Percentiles rank a stretch among this genome's conserved stretches.
These are phyloP conservation scores for Cordyceps pruinosa DNA, from an alignment of 2,329 filamentous ascomycete species.

Conservation along the genomic window DNA sequence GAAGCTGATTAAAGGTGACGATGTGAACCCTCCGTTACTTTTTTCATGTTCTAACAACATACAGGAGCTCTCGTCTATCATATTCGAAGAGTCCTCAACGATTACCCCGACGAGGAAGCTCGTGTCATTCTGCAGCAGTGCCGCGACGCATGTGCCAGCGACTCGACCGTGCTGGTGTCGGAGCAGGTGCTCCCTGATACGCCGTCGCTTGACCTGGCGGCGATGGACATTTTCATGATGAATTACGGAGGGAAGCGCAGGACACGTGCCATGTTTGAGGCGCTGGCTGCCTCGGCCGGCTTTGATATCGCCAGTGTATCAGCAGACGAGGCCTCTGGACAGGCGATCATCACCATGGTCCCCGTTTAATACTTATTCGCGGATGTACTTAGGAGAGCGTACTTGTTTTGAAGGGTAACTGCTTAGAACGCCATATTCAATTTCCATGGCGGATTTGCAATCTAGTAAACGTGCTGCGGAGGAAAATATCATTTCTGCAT, in stretches of 20 bases:
- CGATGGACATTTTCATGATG: background rate
- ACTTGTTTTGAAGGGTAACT: too few relatives aligned
- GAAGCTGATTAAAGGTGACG: conserved; percentile 16
- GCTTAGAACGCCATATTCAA: too few relatives aligned
- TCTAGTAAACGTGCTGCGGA: too few relatives aligned
- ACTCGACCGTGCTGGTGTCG: background rate
- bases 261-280: background rate
- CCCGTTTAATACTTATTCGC: background rate
- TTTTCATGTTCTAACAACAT: background rate
- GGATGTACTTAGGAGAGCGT: too few relatives aligned
- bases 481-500: background rate
- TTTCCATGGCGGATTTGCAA: too few relatives aligned
- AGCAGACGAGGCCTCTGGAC: background rate
- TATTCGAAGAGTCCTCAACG: conserved; percentile 30
- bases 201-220: background rate
- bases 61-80: conserved; percentile 30
- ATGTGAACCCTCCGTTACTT: background rate
- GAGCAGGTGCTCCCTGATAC: background rate
- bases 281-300: background rate
- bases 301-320: background rate
- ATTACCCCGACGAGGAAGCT: conserved; percentile 28
- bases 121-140: background rate
- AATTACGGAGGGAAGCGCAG: background rate
- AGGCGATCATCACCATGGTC: background rate
- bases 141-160: background rate